phyloP scores from a whole-genome alignment of 75 land plant genomes.

The Cryptomeria japonica region DNA sequence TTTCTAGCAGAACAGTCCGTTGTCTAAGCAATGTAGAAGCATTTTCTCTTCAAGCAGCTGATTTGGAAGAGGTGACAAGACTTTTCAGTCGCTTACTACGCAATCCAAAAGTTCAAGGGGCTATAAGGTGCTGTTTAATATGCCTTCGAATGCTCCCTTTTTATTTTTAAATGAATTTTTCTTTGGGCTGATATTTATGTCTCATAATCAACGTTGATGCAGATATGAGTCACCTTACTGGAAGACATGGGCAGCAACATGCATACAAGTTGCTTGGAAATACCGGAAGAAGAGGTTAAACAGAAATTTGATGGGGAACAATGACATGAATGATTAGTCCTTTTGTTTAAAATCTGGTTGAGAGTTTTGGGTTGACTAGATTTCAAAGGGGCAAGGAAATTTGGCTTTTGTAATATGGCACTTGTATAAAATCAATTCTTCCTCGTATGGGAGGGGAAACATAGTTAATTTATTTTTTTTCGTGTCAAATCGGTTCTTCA shows the following conservation, averaged over 20 bases:
- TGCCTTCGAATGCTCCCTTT: background rate
- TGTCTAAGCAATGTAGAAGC: slow-evolving; percentile 81
- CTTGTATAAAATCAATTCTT: background rate
- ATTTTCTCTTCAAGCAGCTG: slow-evolving; percentile 68
- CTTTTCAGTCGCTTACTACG: slow-evolving; percentile 52
- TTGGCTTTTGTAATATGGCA: background rate
- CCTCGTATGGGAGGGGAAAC: background rate
- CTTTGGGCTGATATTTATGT: background rate
- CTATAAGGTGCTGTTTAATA: slow-evolving; percentile 47
- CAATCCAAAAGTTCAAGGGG: slow-evolving; percentile 71
- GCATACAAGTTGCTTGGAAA: slow-evolving; percentile 83
- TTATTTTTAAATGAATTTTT: background rate
- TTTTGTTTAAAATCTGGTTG: background rate
- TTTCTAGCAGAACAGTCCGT: slow-evolving; percentile 60
- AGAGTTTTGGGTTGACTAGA: background rate
- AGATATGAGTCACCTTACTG: slow-evolving; percentile 88
- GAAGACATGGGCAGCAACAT: slow-evolving; percentile 56
- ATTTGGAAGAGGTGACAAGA: slow-evolving; percentile 73
- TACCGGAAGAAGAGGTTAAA: slow-evolving; percentile 45
- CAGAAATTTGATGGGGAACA: background rate
- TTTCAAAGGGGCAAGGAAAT: background rate
- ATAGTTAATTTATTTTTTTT: no score
- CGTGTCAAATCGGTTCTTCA: background rate
- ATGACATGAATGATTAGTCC: background rate
- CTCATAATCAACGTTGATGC: slow-evolving; percentile 8